These are phyloP conservation scores for Musa acuminata DNA, from an alignment of 176 grass and related monocot genomes.

Conservation along the genomic window DNA sequence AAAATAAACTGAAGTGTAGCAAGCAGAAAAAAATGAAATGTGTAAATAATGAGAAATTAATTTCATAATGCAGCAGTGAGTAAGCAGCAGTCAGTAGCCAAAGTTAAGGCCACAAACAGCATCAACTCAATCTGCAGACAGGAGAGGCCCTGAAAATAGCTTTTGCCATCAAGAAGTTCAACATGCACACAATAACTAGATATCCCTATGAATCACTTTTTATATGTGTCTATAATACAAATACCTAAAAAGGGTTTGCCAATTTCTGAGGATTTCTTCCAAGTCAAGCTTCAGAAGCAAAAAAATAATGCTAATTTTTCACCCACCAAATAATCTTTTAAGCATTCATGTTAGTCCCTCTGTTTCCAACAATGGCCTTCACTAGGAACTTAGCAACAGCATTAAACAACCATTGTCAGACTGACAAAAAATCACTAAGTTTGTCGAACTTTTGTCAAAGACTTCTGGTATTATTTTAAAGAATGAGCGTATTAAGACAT, in stretches of 20 bases:
- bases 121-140: not conserved
- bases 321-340: too few relatives aligned
- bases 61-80: not conserved
- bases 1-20: slow-evolving; percentile 6
- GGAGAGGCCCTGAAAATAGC: not conserved
- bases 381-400: too few relatives aligned
- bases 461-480: too few relatives aligned
- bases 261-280: not conserved
- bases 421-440: too few relatives aligned
- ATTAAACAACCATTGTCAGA: too few relatives aligned
- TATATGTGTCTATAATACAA: not conserved
- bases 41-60: not conserved
- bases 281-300: too few relatives aligned
- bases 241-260: not conserved
- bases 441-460: too few relatives aligned
- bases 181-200: not conserved
- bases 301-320: too few relatives aligned
- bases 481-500: too few relatives aligned
- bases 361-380: too few relatives aligned
- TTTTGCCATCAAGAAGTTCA: not conserved
- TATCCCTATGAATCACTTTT: not conserved
- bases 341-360: too few relatives aligned
- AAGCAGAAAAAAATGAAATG: not conserved
- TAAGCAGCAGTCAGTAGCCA: not conserved
- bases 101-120: not conserved